Base-by-base conservation (phyloP, 345 rosid species). In the Eucalyptus erythrocorys region DNA sequence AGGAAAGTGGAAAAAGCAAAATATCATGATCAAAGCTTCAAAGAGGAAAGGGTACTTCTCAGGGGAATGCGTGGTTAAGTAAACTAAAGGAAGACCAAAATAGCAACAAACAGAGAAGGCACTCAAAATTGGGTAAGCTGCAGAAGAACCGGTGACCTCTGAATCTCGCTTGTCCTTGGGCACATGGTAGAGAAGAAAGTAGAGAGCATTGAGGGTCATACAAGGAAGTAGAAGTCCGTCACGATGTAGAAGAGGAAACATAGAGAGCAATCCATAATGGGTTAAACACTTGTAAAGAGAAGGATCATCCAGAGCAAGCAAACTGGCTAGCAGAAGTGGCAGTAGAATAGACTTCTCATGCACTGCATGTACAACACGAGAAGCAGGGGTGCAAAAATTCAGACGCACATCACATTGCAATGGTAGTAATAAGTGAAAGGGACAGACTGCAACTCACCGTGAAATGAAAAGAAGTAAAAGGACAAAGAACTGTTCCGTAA, bases 341-440 rank as follows among this genome's bases (percentile, higher is more conserved):
- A 98, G 94, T 90, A 97, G 93, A 89, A 98, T 94, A 42, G 99
- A 98, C 92, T 97, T 98, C 98, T 96, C 99, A 86, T 98, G 99
- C 24, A 98, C 99, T 98, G 96, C 94, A 94, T 87, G 91, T 89
- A 53, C 27, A 40, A 66, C 86, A 37, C 15, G 50, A 47, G 43
- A 47, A 15, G 16, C 88, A 71, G 91, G 64, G 45, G 57, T 51
- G 32, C 68, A 81, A 90, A 57, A 86, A 51, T 64, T 71, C 8
- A 76, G 34, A 51, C 49, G 16, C 84, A 81, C 26, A 30, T 21
- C 19, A 22, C 12, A 86, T 53, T n/a, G 43, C 81, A 86, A n/a
- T 16, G 8, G 7, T 9, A 34, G 32, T 7, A 45, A 64, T 5
- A 66, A 86, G 85, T 32, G 68, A 57, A 87, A 88, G 84, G 79